phyloP scores from a whole-genome alignment of 2,329 filamentous ascomycete genomes.

The Fonsecaea multimorphosa region DNA sequence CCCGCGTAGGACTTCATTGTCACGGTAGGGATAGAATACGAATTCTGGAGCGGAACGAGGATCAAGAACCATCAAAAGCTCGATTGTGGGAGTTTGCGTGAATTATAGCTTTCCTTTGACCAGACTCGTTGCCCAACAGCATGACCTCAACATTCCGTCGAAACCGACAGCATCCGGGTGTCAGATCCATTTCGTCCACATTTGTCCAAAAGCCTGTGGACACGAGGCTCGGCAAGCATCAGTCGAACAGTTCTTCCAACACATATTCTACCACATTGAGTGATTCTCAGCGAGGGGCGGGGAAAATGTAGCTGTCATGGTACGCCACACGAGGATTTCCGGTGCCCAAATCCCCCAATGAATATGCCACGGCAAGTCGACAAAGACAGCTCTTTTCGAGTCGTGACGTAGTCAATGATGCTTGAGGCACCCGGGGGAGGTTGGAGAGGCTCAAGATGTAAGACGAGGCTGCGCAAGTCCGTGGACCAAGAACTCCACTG shows the following conservation, averaged over 20 bases:
- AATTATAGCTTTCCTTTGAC: conserved; percentile 4
- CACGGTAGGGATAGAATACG: not conserved
- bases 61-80: too few species aligned
- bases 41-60: not conserved
- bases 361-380: not conserved
- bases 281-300: not conserved
- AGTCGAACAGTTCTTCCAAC: not conserved
- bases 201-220: not conserved
- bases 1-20: conserved; percentile 33
- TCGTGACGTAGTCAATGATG: conserved; percentile 24
- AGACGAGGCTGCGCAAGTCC: conserved; percentile 8
- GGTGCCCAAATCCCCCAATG: not conserved
- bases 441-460: not conserved
- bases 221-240: conserved; percentile 7
- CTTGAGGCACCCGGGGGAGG: too few species aligned
- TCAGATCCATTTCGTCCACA: conserved; percentile 2
- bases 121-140: not conserved
- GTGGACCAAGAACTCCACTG: not conserved
- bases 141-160: conserved; percentile 15
- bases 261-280: not conserved
- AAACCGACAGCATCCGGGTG: conserved; percentile 8
- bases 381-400: not conserved
- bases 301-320: conserved; percentile 13
- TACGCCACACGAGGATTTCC: conserved; percentile 5
- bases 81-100: not conserved